Percentiles rank a stretch among this genome's conserved stretches.
Evolutionary conservation across 306 rosid genomes (phyloP).

Genomic region (Cucurbita pepo): DNA sequence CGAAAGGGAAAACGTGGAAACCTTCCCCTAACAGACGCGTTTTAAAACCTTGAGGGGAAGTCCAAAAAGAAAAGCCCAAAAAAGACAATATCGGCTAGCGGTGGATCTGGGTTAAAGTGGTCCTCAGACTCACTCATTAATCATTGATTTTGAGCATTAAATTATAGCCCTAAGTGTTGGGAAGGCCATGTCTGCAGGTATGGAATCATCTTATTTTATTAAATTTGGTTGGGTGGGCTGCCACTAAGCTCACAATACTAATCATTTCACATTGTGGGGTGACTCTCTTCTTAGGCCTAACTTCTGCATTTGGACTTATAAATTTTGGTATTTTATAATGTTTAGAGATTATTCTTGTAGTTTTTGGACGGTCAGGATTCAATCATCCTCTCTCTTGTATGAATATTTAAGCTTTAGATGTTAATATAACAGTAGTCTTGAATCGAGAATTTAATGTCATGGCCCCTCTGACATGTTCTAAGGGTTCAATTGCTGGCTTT

Average conservation of each 20-base stretch:
- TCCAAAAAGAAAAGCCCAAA: too few species aligned
- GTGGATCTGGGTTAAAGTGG: neutral
- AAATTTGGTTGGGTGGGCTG: constrained; percentile 2
- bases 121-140: neutral
- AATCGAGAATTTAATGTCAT: neutral
- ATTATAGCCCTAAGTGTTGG: neutral
- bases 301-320: neutral
- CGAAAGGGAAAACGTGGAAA: too few species aligned
- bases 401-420: neutral
- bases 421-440: neutral
- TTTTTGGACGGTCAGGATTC: neutral
- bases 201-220: constrained; percentile 3
- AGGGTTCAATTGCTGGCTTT: neutral
- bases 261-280: neutral
- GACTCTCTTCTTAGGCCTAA: neutral
- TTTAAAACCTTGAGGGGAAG: too few species aligned
- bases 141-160: neutral
- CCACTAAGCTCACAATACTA: neutral
- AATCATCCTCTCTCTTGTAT: neutral
- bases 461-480: neutral
- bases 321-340: neutral
- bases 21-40: too few species aligned
- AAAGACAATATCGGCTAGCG: too few species aligned
- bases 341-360: neutral
- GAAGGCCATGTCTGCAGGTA: constrained; percentile 3